These are phyloP conservation scores for Haplographium delicatum DNA, from an alignment of 495 filamentous ascomycete species.

Conservation along the genomic window DNA sequence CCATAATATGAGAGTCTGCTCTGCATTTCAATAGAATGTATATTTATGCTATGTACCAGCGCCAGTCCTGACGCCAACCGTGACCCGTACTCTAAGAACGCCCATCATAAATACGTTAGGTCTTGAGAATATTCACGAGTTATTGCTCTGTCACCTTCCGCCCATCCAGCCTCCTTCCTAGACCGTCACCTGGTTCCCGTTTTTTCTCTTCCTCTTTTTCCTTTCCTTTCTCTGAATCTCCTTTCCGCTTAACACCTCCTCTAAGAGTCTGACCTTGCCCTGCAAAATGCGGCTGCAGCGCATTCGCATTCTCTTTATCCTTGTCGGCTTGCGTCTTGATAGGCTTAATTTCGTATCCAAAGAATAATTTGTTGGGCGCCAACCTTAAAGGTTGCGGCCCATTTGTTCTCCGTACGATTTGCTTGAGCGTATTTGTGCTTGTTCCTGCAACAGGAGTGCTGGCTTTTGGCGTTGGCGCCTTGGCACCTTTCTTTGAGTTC, in stretches of 20 bases:
- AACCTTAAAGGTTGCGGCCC: slow-evolving; percentile 83
- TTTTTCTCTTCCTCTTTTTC: slow-evolving; percentile 26
- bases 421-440: slow-evolving; percentile 50
- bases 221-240: slow-evolving; percentile 9
- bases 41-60: too few relatives aligned
- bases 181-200: not conserved
- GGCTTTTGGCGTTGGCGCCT: slow-evolving; percentile 71
- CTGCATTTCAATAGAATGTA: too few relatives aligned
- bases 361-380: slow-evolving; percentile 86
- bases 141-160: slow-evolving; percentile 2
- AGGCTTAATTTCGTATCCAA: slow-evolving; percentile 88
- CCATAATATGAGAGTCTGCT: too few relatives aligned
- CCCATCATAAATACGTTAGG: not conserved
- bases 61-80: too few relatives aligned
- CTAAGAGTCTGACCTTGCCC: slow-evolving; percentile 85
- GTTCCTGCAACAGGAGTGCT: slow-evolving; percentile 71
- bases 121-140: not conserved
- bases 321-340: slow-evolving; percentile 74
- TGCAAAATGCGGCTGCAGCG: slow-evolving; percentile 69
- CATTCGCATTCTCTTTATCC: slow-evolving; percentile 55
- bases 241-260: slow-evolving; percentile 52
- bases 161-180: slow-evolving; percentile 21
- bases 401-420: slow-evolving; percentile 52
- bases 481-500: slow-evolving; percentile 72
- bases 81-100: not conserved